Evolutionary conservation across 1,284 basidiomycete species (phyloP), one percentile per base, ranked within the genome.

Genomic region (Dichomitus squalens): DNA sequence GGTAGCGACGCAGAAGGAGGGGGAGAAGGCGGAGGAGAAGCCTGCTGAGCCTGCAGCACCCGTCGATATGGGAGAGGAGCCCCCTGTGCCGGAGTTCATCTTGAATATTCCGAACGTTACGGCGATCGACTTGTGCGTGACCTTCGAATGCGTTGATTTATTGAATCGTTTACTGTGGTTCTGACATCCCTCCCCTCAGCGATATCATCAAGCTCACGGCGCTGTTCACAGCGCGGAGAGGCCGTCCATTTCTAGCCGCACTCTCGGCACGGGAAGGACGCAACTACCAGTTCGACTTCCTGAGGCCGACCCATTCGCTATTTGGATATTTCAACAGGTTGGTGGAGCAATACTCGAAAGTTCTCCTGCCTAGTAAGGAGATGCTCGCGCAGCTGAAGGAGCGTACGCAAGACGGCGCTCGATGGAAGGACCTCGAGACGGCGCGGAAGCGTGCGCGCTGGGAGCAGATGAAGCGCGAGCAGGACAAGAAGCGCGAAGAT

Each of bases 281-380:
- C 35, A 99, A 98, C 75, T 97, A 94, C 71, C 96, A 99, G 69
- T 99, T 99, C 70, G 97, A 98, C 72, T 99, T 99, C 73, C 80
- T 99, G 50, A 86, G 94, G 44, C 97, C 96, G 3, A 93, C 88
- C 1, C 96, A 98, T 73, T 98, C 96, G 14, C 86, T 99, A 33
- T 99, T 96, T 69, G 88, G 91, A 51, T 96, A 93, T 76, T 99
- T 98, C 80, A 98, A 99, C 75, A 87, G 92, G 63, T 86, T 98
- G 73, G 95, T 98, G 60, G 95, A 98, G 70, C 95, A 97, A 73
- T 99, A 99, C 75, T 87, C 88, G 53, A 95, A 92, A 75, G 85
- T 99, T 61, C 80, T 99, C 69, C 83, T 93, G 58, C 95, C 97
- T 47, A 84, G 85, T 59, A 84, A 87, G 66, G 91, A 92, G 62